These are phyloP conservation scores for Lentithecium fluviatile DNA, from an alignment of 495 filamentous ascomycete species.

Conservation along the genomic window DNA sequence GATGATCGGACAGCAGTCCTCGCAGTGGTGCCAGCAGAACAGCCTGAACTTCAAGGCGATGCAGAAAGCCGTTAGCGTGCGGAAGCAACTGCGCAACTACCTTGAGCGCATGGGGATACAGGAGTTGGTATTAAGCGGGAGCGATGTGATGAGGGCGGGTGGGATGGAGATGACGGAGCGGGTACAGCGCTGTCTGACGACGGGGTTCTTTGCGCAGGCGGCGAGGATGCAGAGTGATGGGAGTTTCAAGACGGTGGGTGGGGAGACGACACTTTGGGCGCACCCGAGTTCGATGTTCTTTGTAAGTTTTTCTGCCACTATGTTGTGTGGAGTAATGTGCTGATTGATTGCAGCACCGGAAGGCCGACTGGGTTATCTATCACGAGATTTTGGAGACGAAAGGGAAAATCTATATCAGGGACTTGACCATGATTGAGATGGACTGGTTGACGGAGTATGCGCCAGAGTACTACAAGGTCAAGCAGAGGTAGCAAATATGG, in stretches of 20 bases:
- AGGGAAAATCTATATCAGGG: conserved; percentile 84
- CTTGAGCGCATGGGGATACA: conserved; percentile 80
- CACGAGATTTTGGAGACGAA: conserved; percentile 93
- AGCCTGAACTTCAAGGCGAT: conserved; percentile 82
- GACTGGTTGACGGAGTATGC: conserved; percentile 88
- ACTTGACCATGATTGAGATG: conserved; percentile 89
- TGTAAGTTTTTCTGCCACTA: conserved; percentile 48
- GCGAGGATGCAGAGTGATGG: conserved; percentile 96
- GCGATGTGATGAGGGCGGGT: conserved; percentile 39
- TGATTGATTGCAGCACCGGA: conserved; percentile 64
- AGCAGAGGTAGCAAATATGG: conserved; percentile 12
- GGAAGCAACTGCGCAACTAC: conserved; percentile 81
- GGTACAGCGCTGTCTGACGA: conserved; percentile 82
- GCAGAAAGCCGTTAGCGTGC: conserved; percentile 78
- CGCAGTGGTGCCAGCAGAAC: conserved; percentile 84
- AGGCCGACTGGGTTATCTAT: conserved; percentile 97
- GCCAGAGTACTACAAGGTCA: conserved; percentile 69
- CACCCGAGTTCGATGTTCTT: conserved; percentile 96
- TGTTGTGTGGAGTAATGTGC: conserved; percentile 28
- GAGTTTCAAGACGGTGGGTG: conserved; percentile 77
- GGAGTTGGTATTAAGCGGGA: conserved; percentile 39
- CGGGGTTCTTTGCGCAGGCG: conserved; percentile 92
- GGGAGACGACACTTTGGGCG: conserved; percentile 70
- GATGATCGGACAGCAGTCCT: conserved; percentile 79
- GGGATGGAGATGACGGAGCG: conserved; percentile 60